Conservation (phyloP, 78 protist species). For the Paulinella micropora region DNA sequence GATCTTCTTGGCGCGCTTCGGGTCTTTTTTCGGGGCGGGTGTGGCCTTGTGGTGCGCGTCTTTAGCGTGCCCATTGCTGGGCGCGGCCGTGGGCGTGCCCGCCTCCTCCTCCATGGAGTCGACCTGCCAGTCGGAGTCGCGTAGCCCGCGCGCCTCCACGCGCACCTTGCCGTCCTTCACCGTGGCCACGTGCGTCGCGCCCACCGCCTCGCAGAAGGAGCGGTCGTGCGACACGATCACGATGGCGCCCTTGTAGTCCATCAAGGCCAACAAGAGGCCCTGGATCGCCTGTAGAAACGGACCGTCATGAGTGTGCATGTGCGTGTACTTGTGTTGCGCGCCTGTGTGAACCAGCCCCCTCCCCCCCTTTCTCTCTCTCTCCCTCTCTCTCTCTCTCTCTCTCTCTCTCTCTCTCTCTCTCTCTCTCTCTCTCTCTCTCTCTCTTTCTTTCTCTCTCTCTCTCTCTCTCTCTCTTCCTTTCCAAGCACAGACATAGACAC, state of each 20-base stretch:
- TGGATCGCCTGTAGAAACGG: neutral
- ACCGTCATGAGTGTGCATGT: too few species aligned
- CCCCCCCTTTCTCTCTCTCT: neutral
- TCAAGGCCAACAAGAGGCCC: neutral
- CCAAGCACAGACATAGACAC: too few species aligned
- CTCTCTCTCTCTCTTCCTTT: too few species aligned
- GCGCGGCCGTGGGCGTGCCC: too few species aligned
- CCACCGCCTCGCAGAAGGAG: slow-evolving; percentile 1
- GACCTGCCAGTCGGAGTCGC: neutral
- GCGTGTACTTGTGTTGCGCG: neutral
- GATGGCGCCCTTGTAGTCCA: neutral
- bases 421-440: too few species aligned
- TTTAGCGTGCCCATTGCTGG: too few species aligned
- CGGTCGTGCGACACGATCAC: slow-evolving; percentile 6
- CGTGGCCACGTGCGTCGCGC: neutral
- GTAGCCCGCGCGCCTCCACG: neutral
- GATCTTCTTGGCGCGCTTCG: too few species aligned
- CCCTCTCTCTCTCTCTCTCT: neutral
- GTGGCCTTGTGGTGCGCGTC: too few species aligned
- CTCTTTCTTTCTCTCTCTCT: too few species aligned
- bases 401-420: too few species aligned
- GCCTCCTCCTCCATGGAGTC: too few species aligned
- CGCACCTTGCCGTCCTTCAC: neutral
- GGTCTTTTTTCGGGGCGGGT: too few species aligned
- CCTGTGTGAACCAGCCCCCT: slow-evolving; percentile 21